Base-by-base conservation (phyloP, 176 grass and related monocot species). In the Sorghum bicolor region DNA sequence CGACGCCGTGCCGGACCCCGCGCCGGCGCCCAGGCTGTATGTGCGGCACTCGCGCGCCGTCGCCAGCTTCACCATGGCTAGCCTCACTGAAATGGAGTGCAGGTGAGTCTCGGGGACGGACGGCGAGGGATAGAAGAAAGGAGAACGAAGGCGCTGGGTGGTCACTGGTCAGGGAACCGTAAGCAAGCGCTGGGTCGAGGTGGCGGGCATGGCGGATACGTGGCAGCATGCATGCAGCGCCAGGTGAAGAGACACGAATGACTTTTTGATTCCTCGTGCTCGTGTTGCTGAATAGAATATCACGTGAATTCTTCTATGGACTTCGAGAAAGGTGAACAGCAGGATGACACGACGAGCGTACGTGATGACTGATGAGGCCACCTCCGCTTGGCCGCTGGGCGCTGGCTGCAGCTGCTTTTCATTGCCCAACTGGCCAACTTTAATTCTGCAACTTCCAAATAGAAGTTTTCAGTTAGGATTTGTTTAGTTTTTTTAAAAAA, bases 51-150 rank as follows among this genome's bases (percentile, higher is more conserved):
- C 93, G 43, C 92, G 76, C 74, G 86, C 92, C 30, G 92, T 89
- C 22, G 95, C 90, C 55, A 97, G 90, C 81, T 97, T 97, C 86
- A 94, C 95, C 95, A 97, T 97, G 80, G 78, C 15, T 75, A 34
- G 19, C 29, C 3, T 50, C 48, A 36, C 6, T 80, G 61, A 17
- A 5, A 10, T 28, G 40, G 70, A 13, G 48, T 13, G 28, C 55
- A 17, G 26, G 63, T 26, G 33, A 74, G 44, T 6, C 4, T 11
- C 19, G 28, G 63, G 25, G 26, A 16, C 10, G 10, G 31, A 22
- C 10, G 10, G 45, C 5, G 64, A 24, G 34, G 34, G 64, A 50
- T 4, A 60, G 17, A 60, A 60, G 55, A 53, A 25, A 73, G 30
- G 50, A 53, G 57, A 60, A 24, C 7, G 72, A 82, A 63, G 20